These are phyloP conservation scores for Rhododendron kiyosumense DNA, from an alignment of 148 eudicot species.

Conservation along the genomic window DNA sequence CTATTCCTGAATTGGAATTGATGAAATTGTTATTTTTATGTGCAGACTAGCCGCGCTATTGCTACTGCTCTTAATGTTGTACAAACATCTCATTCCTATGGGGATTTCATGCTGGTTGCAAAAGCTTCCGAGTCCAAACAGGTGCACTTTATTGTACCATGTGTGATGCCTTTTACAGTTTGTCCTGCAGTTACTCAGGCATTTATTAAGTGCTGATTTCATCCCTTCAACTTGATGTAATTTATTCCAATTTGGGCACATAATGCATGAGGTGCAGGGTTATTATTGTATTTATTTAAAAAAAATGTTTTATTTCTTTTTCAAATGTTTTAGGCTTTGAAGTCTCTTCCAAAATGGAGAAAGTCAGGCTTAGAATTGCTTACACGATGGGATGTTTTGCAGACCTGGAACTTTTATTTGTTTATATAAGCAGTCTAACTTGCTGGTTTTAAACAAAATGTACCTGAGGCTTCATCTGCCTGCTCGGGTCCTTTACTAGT, in stretches of 20 bases:
- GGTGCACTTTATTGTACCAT: slow-evolving; percentile 28
- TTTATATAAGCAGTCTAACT: neutral
- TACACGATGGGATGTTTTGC: neutral
- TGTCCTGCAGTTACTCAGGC: too few relatives aligned
- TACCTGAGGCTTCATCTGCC: neutral
- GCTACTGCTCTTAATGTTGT: slow-evolving; percentile 63
- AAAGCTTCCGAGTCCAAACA: slow-evolving; percentile 65
- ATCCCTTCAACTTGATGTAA: too few relatives aligned
- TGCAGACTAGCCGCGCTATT: slow-evolving; percentile 56
- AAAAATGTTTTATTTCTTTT: too few relatives aligned
- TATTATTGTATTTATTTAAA: too few relatives aligned
- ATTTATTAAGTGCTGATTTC: too few relatives aligned
- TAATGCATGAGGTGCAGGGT: neutral
- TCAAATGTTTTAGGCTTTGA: neutral
- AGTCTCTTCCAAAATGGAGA: too few relatives aligned
- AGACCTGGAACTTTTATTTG: neutral
- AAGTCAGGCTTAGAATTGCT: neutral
- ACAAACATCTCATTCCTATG: slow-evolving; percentile 63
- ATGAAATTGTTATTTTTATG: neutral
- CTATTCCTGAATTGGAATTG: too few relatives aligned
- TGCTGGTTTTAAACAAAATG: neutral
- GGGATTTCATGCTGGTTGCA: slow-evolving; percentile 63
- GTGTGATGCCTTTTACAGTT: too few relatives aligned
- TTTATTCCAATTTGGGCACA: neutral
- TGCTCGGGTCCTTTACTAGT: neutral